Percentiles rank a stretch among this genome's conserved stretches.
Evolutionary conservation across 441 rosid species (phyloP).

Genomic region (Melastoma candidum): DNA sequence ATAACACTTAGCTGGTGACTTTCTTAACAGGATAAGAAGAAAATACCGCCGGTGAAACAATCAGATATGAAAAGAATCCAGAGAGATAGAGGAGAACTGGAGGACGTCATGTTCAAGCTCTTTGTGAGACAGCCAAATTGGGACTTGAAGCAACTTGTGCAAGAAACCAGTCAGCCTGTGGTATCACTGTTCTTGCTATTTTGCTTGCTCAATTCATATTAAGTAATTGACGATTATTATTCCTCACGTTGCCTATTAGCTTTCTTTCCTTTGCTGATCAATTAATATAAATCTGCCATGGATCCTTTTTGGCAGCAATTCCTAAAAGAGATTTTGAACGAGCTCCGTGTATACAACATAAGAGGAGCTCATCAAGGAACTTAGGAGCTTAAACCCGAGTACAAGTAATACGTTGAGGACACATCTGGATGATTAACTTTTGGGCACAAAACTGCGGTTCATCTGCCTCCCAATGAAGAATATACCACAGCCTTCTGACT

Average conservation of each 20-base stretch:
- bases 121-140: slow-evolving; percentile 90
- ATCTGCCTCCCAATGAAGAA: too few species aligned
- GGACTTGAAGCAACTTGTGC: slow-evolving; percentile 88
- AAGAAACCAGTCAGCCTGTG: slow-evolving; percentile 92
- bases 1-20: background rate
- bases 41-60: slow-evolving; percentile 63
- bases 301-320: slow-evolving; percentile 50
- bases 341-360: slow-evolving; percentile 85
- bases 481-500: too few species aligned
- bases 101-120: slow-evolving; percentile 91
- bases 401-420: slow-evolving; percentile 73
- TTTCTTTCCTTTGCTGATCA: background rate
- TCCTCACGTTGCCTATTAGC: background rate
- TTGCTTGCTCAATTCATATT: background rate
- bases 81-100: slow-evolving; percentile 88
- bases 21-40: slow-evolving; percentile 71
- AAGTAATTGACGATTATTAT: background rate
- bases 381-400: slow-evolving; percentile 91
- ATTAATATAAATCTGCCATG: background rate
- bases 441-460: too few species aligned
- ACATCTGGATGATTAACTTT: slow-evolving; percentile 3
- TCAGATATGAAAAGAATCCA: slow-evolving; percentile 84
- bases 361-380: slow-evolving; percentile 95
- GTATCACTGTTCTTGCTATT: slow-evolving; percentile 20
- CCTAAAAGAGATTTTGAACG: slow-evolving; percentile 86